Conservation (phyloP, 2,329 filamentous ascomycete genomes). For the Pseudocercospora ulei region DNA sequence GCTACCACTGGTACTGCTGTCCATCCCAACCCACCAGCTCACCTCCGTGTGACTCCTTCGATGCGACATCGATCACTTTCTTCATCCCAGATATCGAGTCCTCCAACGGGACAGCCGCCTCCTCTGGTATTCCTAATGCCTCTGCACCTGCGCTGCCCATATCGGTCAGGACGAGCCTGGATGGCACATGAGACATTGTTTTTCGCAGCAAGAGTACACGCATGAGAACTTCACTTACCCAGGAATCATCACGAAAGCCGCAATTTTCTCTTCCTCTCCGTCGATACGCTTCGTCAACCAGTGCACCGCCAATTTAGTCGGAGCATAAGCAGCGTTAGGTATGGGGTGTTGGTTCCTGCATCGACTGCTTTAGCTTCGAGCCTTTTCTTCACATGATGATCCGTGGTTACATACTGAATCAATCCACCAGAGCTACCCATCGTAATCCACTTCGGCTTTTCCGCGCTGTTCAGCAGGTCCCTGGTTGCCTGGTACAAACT, state of each 20-base stretch:
- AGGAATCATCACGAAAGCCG: slow-evolving; percentile 29
- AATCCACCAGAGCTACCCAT: slow-evolving; percentile 26
- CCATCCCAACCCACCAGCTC: slow-evolving; percentile 5
- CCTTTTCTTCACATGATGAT: background rate
- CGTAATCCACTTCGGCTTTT: slow-evolving; percentile 35
- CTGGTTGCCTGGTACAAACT: slow-evolving; percentile 41
- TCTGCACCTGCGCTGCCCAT: slow-evolving; percentile 37
- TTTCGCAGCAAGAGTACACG: background rate
- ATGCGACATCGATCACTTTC: slow-evolving; percentile 10
- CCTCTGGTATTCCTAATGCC: slow-evolving; percentile 25
- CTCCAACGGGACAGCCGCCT: slow-evolving; percentile 35
- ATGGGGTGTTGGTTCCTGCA: slow-evolving; percentile 15
- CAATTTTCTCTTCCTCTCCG: slow-evolving; percentile 30
- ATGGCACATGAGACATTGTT: background rate
- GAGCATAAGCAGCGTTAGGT: slow-evolving; percentile 38
- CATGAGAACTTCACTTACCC: slow-evolving; percentile 11
- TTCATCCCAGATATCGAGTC: slow-evolving; percentile 33
- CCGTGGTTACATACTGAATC: slow-evolving; percentile 1
- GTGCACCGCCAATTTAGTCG: slow-evolving; percentile 39
- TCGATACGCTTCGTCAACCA: slow-evolving; percentile 35
- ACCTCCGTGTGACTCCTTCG: slow-evolving; percentile 8
- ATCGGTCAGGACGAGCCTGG: slow-evolving; percentile 37
- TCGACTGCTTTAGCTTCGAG: background rate
- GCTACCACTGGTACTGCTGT: slow-evolving; percentile 5
- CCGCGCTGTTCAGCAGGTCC: slow-evolving; percentile 32